Evolutionary conservation across 768 basidiomycete genomes (phyloP), one percentile per base, ranked within the genome.

Genomic region (Leccinellum luteum): DNA sequence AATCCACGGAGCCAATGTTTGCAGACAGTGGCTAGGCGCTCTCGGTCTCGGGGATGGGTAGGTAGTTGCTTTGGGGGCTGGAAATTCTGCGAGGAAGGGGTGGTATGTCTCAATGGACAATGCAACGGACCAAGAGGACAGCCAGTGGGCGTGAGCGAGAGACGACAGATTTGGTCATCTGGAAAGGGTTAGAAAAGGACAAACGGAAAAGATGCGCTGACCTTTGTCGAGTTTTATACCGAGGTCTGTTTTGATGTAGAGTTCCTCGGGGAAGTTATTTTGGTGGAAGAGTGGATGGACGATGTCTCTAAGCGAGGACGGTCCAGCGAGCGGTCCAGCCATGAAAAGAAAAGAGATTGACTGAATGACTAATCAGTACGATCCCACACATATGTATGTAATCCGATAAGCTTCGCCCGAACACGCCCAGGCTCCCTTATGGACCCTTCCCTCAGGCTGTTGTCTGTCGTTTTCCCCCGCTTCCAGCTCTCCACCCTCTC

Each of bases 1-100:
- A 99, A 80, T 14, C 97, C 97, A 56, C 97, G 85, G 44, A 99
- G 84, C 90, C 96, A 98, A 76, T 98, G 97, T 75, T 98, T 98
- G 78, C 97, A 99, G 17, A 99, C 95, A 3, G 96, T 97, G 21
- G 89, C 84, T 44, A 93, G 79, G 44, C 90, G 83, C 64, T 92
- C 91, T 62, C 90, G 77, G 66, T 93, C 89, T 47, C 89, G 84
- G 15, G 90, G 92, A 66, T 95, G 91, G 1, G 83, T 84, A 1
- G 94, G 92, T 3, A 87, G 74, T 54, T 89, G 86, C 56, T 89
- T 88, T 9, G 92, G 87, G 1, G 92, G 90, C 68, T 92, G 89
- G 64, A 98, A 98, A 71, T 99, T 98, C 58, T 84, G 83, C 3
- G 84, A 74, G 21, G 94, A 94, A 3, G 97, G 95, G 0, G 82